Evolutionary conservation across 1,284 basidiomycete species (phyloP).

Genomic region (Cryptococcus neoformans): DNA sequence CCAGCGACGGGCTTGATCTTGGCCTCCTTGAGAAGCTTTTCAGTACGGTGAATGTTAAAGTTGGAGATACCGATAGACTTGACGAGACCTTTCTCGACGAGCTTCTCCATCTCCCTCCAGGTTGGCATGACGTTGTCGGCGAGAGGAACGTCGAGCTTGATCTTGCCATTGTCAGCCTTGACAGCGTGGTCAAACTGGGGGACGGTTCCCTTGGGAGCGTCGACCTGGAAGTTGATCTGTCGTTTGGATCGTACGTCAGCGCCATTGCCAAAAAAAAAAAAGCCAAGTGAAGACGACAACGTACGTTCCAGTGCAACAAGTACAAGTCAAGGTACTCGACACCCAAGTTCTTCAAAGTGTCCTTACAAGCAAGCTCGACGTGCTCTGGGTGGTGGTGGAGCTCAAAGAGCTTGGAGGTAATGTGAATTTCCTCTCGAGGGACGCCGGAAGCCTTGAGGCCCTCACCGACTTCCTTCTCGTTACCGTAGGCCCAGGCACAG

Average conservation of each 20-base stretch:
- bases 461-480: constrained; percentile 82
- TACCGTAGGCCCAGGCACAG: constrained; percentile 53
- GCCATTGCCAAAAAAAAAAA: constrained; percentile 11
- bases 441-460: constrained; percentile 63
- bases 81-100: constrained; percentile 54
- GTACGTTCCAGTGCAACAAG: constrained; percentile 71
- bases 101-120: constrained; percentile 58
- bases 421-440: constrained; percentile 63
- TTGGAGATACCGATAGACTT: constrained; percentile 66
- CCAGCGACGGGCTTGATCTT: constrained; percentile 60
- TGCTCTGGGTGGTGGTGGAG: constrained; percentile 56
- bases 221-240: constrained; percentile 44
- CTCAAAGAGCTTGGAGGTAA: constrained; percentile 70
- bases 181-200: constrained; percentile 33
- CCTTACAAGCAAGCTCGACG: constrained; percentile 65
- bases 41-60: constrained; percentile 64
- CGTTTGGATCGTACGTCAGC: constrained; percentile 7
- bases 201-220: constrained; percentile 35
- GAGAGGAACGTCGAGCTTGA: constrained; percentile 59
- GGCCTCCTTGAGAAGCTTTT: constrained; percentile 62
- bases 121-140: constrained; percentile 68
- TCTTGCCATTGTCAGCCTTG: constrained; percentile 49
- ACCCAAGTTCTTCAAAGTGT: constrained; percentile 65
- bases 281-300: constrained; percentile 5
- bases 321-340: constrained; percentile 76